A percentile compares a stretch with the other conserved stretches of the same genome.
Conservation (phyloP, 1,284 basidiomycete species). For the Austropuccinia psidii region DNA sequence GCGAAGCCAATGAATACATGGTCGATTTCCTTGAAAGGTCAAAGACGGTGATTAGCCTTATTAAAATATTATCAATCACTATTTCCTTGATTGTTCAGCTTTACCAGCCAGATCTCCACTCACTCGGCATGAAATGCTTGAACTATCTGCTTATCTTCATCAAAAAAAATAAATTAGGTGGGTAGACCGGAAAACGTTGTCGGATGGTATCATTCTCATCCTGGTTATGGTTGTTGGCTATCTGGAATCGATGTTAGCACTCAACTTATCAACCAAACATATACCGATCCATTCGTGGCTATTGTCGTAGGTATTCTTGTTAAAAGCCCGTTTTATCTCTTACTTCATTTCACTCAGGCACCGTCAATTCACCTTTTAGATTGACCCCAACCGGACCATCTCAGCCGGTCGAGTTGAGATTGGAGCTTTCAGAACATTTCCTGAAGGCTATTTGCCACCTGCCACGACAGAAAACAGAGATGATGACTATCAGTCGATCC, state of each 20-base stretch:
- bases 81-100: neutral
- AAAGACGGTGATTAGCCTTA: constrained; percentile 55
- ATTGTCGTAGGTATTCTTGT: constrained; percentile 67
- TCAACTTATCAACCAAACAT: constrained; percentile 87
- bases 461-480: neutral
- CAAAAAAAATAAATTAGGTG: constrained; percentile 53
- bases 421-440: constrained; percentile 94
- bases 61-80: constrained; percentile 39
- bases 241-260: constrained; percentile 95
- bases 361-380: constrained; percentile 52
- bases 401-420: constrained; percentile 97
- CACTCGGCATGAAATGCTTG: neutral
- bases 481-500: neutral
- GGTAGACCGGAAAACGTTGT: constrained; percentile 77
- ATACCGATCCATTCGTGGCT: constrained; percentile 92
- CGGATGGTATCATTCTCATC: constrained; percentile 99
- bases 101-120: neutral
- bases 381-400: constrained; percentile 96
- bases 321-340: neutral
- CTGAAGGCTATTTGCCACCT: constrained; percentile 54
- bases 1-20: constrained; percentile 98
- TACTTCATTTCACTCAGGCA: neutral
- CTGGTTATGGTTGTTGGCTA: constrained; percentile 94
- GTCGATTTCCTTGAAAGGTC: constrained; percentile 77
- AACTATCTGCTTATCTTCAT: neutral